A percentile compares a stretch with the other conserved stretches of the same genome.
Evolutionary conservation across 2,329 filamentous ascomycete genomes (phyloP).

Genomic region (Aureobasidium uvarum): DNA sequence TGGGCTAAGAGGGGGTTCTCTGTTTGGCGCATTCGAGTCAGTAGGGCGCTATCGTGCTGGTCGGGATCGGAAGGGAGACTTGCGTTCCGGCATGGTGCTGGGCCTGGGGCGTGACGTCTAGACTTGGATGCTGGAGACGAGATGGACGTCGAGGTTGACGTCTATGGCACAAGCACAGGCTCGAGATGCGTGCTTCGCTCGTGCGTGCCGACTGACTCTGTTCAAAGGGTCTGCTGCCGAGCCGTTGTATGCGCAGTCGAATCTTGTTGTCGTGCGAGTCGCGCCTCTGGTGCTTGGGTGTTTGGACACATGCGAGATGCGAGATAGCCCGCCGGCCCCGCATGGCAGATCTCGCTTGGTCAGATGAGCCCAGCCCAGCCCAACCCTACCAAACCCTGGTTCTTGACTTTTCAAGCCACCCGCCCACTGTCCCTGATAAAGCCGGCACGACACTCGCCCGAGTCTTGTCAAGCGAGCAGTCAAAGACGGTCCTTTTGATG

Average conservation of each 20-base stretch:
- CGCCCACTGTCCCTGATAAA: not conserved
- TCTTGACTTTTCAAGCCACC: not conserved
- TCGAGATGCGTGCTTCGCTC: not conserved
- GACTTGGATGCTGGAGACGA: too few species aligned
- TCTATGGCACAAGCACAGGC: not conserved
- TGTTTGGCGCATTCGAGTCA: slow-evolving; percentile 12
- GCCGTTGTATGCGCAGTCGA: not conserved
- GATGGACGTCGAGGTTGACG: not conserved
- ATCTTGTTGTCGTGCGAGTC: not conserved
- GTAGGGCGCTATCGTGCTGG: not conserved
- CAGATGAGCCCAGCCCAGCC: not conserved
- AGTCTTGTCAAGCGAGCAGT: not conserved
- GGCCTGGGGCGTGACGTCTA: not conserved
- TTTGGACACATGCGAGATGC: not conserved
- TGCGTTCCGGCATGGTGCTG: slow-evolving; percentile 18
- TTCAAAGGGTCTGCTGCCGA: not conserved
- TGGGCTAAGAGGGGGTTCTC: slow-evolving; percentile 82
- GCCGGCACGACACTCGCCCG: not conserved
- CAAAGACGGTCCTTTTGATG: not conserved
- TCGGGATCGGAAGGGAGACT: not conserved
- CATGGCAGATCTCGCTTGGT: not conserved
- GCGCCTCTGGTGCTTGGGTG: not conserved
- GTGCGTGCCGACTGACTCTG: not conserved
- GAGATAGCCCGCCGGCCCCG: slow-evolving; percentile 9
- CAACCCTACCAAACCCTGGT: not conserved